Conservation (phyloP, 352 stramenopile genomes). For the Pythium brachiatum region DNA sequence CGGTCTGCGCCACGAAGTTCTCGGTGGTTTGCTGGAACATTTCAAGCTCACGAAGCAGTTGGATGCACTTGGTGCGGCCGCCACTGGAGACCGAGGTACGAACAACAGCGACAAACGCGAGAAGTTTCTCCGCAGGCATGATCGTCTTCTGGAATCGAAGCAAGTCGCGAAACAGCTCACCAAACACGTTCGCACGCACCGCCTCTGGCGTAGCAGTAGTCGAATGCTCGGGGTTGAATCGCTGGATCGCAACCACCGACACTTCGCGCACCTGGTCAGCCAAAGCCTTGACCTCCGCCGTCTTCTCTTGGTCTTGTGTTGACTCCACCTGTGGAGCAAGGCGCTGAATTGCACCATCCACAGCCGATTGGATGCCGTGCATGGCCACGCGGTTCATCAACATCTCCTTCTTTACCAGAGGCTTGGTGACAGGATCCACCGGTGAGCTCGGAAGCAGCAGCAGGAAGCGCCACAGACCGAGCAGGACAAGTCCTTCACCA, state of each 20-base stretch:
- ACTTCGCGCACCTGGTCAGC: slow-evolving; percentile 23
- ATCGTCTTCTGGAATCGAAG: slow-evolving; percentile 71
- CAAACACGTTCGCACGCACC: slow-evolving; percentile 36
- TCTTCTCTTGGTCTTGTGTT: slow-evolving; percentile 6
- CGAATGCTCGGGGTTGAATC: slow-evolving; percentile 24
- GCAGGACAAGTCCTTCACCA: slow-evolving; percentile 82
- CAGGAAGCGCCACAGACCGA: slow-evolving; percentile 93
- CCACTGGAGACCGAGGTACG: slow-evolving; percentile 23
- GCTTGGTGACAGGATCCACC: slow-evolving; percentile 94
- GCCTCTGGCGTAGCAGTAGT: not conserved
- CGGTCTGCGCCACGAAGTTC: slow-evolving; percentile 66
- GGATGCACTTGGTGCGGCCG: slow-evolving; percentile 48
- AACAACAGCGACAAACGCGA: slow-evolving; percentile 43
- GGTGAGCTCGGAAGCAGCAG: slow-evolving; percentile 93
- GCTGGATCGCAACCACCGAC: slow-evolving; percentile 27
- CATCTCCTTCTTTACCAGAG: slow-evolving; percentile 92
- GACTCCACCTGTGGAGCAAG: slow-evolving; percentile 41
- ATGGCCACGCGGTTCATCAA: slow-evolving; percentile 86
- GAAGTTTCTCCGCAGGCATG: slow-evolving; percentile 59
- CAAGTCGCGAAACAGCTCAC: slow-evolving; percentile 75
- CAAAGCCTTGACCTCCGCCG: slow-evolving; percentile 3
- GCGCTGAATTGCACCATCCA: slow-evolving; percentile 56
- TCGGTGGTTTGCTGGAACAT: slow-evolving; percentile 89
- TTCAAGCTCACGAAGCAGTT: slow-evolving; percentile 80
- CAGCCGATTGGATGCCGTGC: slow-evolving; percentile 56